Percentiles rank a stretch among this genome's conserved stretches.
phyloP scores from a whole-genome alignment of 352 stramenopile genomes.

The Phytophthora chlamydospora region DNA sequence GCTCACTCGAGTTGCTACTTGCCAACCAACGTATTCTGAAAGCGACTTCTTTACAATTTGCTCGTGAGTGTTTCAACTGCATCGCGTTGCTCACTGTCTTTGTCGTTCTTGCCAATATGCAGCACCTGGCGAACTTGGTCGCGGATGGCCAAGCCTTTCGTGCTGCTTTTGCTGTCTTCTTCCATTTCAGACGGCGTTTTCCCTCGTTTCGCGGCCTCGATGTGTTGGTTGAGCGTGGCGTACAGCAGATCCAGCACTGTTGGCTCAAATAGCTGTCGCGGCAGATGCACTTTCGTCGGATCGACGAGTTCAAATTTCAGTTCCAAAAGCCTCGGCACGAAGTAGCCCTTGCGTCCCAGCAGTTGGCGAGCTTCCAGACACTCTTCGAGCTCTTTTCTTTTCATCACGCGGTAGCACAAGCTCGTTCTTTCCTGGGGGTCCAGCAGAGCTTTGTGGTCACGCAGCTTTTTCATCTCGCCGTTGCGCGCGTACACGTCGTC shows the following conservation, averaged over 20 bases:
- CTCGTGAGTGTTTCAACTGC: not conserved
- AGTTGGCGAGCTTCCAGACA: constrained; percentile 24
- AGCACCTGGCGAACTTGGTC: not conserved
- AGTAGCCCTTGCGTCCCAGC: constrained; percentile 7
- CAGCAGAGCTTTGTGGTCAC: constrained; percentile 12
- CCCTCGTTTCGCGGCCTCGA: constrained; percentile 4
- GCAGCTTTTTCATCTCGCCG: constrained; percentile 26
- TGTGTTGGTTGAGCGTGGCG: constrained; percentile 1
- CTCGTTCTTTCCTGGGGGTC: constrained; percentile 22
- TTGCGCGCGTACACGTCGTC: constrained; percentile 43
- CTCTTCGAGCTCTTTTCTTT: constrained; percentile 24
- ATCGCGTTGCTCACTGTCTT: constrained; percentile 1
- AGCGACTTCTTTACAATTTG: too few species aligned
- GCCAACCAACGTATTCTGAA: too few species aligned
- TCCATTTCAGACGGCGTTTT: constrained; percentile 7
- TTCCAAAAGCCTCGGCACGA: constrained; percentile 1
- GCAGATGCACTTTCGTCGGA: constrained; percentile 7
- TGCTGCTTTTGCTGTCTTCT: not conserved
- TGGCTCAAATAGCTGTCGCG: not conserved
- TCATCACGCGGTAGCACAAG: constrained; percentile 44
- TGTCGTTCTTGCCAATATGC: constrained; percentile 1
- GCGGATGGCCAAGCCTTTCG: not conserved
- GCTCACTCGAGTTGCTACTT: too few species aligned
- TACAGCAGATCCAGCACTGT: constrained; percentile 4
- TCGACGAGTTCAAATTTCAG: constrained; percentile 1